A percentile compares a stretch with the other conserved stretches of the same genome.
Conservation (phyloP, 805 yeast species). For the Lachancea thermotolerans region DNA sequence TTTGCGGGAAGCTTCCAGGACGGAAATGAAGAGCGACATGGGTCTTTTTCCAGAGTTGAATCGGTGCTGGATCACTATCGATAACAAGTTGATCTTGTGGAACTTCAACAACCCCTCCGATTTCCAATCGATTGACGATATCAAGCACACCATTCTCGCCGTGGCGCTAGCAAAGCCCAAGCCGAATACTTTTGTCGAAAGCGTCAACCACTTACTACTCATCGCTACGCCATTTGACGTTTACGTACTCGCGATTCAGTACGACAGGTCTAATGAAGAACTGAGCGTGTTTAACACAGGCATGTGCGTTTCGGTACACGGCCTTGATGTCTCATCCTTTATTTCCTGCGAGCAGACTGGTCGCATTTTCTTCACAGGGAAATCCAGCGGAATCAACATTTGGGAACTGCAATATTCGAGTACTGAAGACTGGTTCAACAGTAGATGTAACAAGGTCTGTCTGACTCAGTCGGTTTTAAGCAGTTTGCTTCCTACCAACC, state of each 20-base stretch:
- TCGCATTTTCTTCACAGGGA: conserved; percentile 80
- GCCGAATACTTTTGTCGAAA: conserved; percentile 68
- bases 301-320: conserved; percentile 71
- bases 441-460: conserved; percentile 77
- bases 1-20: conserved; percentile 60
- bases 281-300: conserved; percentile 77
- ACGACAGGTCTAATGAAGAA: conserved; percentile 36
- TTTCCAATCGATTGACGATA: conserved; percentile 74
- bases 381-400: conserved; percentile 65
- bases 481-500: conserved; percentile 41
- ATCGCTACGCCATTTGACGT: conserved; percentile 77
- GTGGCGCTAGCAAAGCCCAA: conserved; percentile 79
- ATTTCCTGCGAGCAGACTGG: conserved; percentile 55
- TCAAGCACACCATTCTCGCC: conserved; percentile 67
- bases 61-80: conserved; percentile 81
- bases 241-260: conserved; percentile 67
- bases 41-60: conserved; percentile 78
- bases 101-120: conserved; percentile 58
- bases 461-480: conserved; percentile 62
- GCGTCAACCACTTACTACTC: conserved; percentile 64
- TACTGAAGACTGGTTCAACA: conserved; percentile 79
- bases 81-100: conserved; percentile 80
- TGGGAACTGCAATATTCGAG: conserved; percentile 86
- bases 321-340: conserved; percentile 63
- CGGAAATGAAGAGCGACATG: conserved; percentile 63